Evolutionary conservation across 2,329 filamentous ascomycete genomes (phyloP).

Genomic region (Hansfordia pulvinata): DNA sequence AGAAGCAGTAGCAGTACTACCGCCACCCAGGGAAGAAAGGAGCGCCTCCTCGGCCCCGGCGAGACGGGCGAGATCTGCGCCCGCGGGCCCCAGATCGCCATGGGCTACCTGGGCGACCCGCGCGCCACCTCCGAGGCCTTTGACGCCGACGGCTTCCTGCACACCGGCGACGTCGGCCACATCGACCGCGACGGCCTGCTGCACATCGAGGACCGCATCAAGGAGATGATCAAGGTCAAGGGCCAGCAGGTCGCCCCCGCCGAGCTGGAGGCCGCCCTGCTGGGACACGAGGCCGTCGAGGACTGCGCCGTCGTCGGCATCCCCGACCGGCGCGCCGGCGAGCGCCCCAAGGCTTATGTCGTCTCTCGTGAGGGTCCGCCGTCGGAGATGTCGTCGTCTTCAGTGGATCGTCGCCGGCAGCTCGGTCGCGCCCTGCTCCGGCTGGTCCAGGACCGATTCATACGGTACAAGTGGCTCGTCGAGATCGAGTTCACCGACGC

Average conservation of each 20-base stretch:
- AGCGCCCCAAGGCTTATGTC: slow-evolving; percentile 48
- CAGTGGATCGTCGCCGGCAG: too few species aligned
- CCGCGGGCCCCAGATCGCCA: slow-evolving; percentile 29
- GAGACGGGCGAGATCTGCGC: slow-evolving; percentile 34
- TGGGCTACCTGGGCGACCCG: slow-evolving; percentile 26
- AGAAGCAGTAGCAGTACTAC: too few species aligned
- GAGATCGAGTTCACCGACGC: slow-evolving; percentile 31
- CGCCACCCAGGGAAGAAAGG: slow-evolving; percentile 38
- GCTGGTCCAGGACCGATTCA: slow-evolving; percentile 36
- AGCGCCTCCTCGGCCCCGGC: slow-evolving; percentile 21
- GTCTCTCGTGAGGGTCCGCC: slow-evolving; percentile 18
- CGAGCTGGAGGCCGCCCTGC: slow-evolving; percentile 16
- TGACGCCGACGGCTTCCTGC: slow-evolving; percentile 3
- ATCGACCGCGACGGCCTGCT: slow-evolving; percentile 41
- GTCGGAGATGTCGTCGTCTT: too few species aligned
- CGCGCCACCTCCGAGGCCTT: slow-evolving; percentile 8
- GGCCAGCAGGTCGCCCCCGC: slow-evolving; percentile 17
- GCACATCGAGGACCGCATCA: slow-evolving; percentile 44
- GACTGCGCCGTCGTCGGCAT: slow-evolving; percentile 49
- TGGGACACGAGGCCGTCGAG: slow-evolving; percentile 25
- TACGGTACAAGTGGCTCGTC: slow-evolving; percentile 34
- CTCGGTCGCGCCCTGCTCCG: slow-evolving; percentile 25
- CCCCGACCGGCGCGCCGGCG: slow-evolving; percentile 32
- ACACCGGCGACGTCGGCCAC: slow-evolving; percentile 41
- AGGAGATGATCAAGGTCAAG: slow-evolving; percentile 33